Evolutionary conservation across 495 filamentous ascomycete species (phyloP).

Genomic region (Xylaria venustula): DNA sequence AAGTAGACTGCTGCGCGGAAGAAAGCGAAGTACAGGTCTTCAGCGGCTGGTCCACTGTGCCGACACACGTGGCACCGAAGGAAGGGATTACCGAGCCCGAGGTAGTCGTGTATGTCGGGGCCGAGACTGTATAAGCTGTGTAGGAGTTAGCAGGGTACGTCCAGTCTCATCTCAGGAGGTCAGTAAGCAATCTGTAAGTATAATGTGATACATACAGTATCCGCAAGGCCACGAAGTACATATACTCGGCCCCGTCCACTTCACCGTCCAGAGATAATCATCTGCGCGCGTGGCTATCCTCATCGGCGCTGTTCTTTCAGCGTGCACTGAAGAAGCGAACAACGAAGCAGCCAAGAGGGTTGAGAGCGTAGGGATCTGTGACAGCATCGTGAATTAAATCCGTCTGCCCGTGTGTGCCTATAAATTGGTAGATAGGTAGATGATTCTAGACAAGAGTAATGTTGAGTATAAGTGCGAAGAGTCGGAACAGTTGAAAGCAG

Average conservation of each 20-base stretch:
- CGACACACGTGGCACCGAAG: neutral
- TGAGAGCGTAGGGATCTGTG: neutral
- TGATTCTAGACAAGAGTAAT: no score
- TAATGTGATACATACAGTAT: constrained; percentile 4
- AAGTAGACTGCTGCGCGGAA: neutral
- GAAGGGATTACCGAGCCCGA: neutral
- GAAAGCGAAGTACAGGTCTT: neutral
- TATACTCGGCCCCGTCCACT: neutral
- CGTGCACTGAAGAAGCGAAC: neutral
- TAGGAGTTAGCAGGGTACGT: neutral
- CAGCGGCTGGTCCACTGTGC: constrained; percentile 8
- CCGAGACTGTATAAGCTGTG: constrained; percentile 1
- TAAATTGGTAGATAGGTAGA: neutral
- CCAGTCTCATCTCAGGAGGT: no score
- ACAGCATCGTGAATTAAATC: neutral
- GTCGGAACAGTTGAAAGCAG: no score
- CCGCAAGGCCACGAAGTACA: constrained; percentile 5
- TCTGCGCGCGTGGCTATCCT: neutral
- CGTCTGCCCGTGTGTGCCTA: no score
- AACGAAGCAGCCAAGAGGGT: neutral
- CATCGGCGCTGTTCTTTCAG: neutral
- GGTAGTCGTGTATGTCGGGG: neutral
- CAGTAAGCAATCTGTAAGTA: no score
- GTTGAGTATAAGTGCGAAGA: no score
- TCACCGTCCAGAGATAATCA: constrained; percentile 6